Evolutionary conservation across 2,329 filamentous ascomycete genomes (phyloP), one percentile per base, ranked within the genome.

Genomic region (Pseudovirgaria hyperparasitica): DNA sequence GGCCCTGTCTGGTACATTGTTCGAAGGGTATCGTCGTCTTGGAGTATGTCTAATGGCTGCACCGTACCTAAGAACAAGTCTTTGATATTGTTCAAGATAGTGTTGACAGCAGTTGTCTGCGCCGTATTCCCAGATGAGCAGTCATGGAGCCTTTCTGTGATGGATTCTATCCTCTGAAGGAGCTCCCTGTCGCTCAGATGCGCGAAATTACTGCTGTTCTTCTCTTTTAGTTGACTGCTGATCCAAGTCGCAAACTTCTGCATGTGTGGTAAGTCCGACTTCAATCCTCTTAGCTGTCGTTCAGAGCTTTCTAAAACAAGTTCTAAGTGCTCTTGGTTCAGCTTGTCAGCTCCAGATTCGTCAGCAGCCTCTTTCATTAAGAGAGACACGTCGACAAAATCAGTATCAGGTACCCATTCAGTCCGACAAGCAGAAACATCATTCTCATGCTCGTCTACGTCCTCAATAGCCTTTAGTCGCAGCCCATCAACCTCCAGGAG

Each of bases 321-420:
- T 28, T 18, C 12, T 16, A 10, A 9, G 17, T 19, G 5, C 28
- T 16, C 26, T 22, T 14, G 13, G n/a, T 32, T 17, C 6, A 32
- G 6, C 10, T 15, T 9, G 9, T 15, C 17, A 19, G 13, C 10
- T 10, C n/a, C 13, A 6, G 19, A 16, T 3, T 19, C 16, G 6
- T 16, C 9, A n/a, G 13, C 6, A 4, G 11, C 13, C 5, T 12
- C n/a, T 10, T 15, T 11, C 5, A 6, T 9, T 9, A 32, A 16
- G 7, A 28, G 17, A 10, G 16, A 19, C 4, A 6, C 13, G 11
- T 28, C 26, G 5, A 24, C 9, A 19, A 32, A 32, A 16, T 24
- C 16, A 19, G 28, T 19, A 19, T 30, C 23, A 6, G 30, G 27
- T 24, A 19, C 18, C 30, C 30, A 33, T 9, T 27, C 16, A 12